Evolutionary conservation across 768 basidiomycete species (phyloP), one percentile per base, ranked within the genome.

Genomic region (Galerina marginata): DNA sequence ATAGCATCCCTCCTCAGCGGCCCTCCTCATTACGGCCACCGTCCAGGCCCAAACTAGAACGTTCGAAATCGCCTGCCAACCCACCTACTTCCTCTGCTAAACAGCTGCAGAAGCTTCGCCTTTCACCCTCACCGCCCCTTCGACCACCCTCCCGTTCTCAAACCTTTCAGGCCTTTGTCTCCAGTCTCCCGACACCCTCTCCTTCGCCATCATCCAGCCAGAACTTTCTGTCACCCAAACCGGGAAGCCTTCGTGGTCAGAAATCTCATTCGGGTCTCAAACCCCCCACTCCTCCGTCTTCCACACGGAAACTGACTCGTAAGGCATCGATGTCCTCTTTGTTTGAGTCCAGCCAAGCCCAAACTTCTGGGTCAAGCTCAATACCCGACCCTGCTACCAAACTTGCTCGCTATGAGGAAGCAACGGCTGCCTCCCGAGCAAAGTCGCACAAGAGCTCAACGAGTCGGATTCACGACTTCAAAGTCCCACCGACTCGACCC

Each of bases 251-350:
- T 61, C 88, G 92, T 23, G 88, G 87, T 16, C 92, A 93, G 77
- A 93, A 93, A 69, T 93, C 92, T 2, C 90, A 92, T 69, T 86
- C 90, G 6, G 91, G 88, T 39, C 83, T 93, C 55, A 93, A 93
- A 69, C 86, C 88, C 2, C 86, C 88, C 26, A 86, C 86, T 5
- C 89, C 91, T 33, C 85, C 90, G n/a, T 71, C 84, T 23, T 81
- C 83, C 26, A 77, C 83, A 50, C 84, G 88, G 36, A 85, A 82
- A 65, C 81, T 92, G 56, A 78, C 85, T 20, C 86, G 92, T 66
- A 92, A 93, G 74, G 91, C 91, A 9, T 93, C 92, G 1, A 68
- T 93, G 56, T 91, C 91, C 23, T 89, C 88, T 42, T 77, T 93
- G 15, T 81, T 89, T 73, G 91, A 91, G 74, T 72, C 77, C 56